Conservation (phyloP, 257 asterid species). For the Solanum bulbocastanum region DNA sequence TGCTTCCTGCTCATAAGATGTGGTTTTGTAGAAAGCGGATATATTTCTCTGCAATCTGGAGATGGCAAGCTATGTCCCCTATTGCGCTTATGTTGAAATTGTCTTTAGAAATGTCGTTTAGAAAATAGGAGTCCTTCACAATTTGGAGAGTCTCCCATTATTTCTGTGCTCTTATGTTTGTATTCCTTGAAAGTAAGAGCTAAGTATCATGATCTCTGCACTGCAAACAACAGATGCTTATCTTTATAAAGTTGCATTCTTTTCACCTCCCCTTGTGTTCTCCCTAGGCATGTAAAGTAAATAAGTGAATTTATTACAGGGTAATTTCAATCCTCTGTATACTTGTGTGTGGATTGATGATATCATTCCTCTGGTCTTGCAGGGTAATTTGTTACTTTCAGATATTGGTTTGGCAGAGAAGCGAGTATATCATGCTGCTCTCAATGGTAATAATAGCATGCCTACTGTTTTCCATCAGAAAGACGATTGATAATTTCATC, state of each 20-base stretch:
- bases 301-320: neutral
- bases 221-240: neutral
- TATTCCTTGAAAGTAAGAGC: neutral
- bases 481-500: conserved; percentile 67
- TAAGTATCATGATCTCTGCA: neutral
- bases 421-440: conserved; percentile 81
- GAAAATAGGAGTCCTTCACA: neutral
- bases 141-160: neutral
- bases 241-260: neutral
- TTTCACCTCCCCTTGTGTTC: neutral
- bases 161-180: neutral
- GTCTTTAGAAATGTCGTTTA: neutral
- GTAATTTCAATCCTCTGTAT: neutral
- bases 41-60: neutral
- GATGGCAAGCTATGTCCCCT: neutral
- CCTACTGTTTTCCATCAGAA: conserved; percentile 84
- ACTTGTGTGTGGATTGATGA: neutral
- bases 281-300: neutral
- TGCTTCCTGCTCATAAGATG: neutral
- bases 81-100: neutral
- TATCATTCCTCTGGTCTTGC: conserved; percentile 18
- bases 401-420: conserved; percentile 93
- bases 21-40: neutral
- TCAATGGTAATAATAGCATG: conserved; percentile 79
- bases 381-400: conserved; percentile 68